These are phyloP conservation scores for Phytophthora niederhauseri DNA, from an alignment of 352 stramenopile genomes.

Conservation along the genomic window DNA sequence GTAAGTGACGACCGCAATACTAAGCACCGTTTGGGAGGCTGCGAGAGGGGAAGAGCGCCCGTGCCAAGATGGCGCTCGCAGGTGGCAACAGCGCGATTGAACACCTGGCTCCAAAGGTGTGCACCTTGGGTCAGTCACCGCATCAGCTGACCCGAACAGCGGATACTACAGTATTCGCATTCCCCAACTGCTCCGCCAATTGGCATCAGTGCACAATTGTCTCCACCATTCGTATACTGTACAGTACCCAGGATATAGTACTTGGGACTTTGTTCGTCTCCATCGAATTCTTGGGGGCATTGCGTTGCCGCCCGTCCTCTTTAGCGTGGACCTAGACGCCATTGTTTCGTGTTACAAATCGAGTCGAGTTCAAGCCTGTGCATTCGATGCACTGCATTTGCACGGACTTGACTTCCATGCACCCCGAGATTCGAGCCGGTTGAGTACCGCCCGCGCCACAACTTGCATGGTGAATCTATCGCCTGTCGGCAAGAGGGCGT, in stretches of 20 bases:
- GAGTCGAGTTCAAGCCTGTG: conserved; percentile 16
- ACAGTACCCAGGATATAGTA: not conserved
- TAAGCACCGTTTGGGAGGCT: not conserved
- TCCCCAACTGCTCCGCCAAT: not conserved
- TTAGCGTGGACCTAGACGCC: conserved; percentile 6
- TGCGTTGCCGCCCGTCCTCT: conserved; percentile 6
- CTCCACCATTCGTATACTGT: too few relatives aligned
- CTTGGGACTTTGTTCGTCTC: not conserved
- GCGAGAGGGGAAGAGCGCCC: conserved; percentile 8
- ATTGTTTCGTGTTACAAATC: conserved; percentile 19
- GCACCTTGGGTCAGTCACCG: conserved; percentile 14
- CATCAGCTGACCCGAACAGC: conserved; percentile 20
- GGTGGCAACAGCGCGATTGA: not conserved
- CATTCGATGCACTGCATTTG: conserved; percentile 1
- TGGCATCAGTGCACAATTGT: not conserved
- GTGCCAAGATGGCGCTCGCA: conserved; percentile 11
- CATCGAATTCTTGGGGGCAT: not conserved
- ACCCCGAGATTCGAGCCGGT: too few relatives aligned
- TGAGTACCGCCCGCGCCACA: too few relatives aligned
- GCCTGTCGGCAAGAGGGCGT: not conserved
- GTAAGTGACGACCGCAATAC: not conserved
- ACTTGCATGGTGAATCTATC: not conserved
- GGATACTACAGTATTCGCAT: not conserved
- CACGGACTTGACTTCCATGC: not conserved
- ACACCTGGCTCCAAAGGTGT: conserved; percentile 18